phyloP scores from a whole-genome alignment of 179 eudicot genomes.

The Silene noctiflora region DNA sequence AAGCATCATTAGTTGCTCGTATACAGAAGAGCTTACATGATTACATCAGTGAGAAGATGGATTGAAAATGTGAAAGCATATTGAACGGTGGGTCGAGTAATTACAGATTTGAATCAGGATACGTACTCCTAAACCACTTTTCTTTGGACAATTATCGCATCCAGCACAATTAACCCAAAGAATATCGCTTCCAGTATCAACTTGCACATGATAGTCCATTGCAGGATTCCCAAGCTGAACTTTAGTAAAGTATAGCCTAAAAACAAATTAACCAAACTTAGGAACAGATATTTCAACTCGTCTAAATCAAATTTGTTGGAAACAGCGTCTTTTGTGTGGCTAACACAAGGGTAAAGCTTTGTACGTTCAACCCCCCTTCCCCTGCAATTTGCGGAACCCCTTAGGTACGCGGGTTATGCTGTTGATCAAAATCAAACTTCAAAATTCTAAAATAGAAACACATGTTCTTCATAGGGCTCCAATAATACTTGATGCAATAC shows the following conservation, averaged over 20 bases:
- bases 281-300: background rate
- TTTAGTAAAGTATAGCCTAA: constrained; percentile 78
- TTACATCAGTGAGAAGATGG: background rate
- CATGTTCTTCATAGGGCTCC: too few relatives aligned
- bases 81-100: constrained; percentile 23
- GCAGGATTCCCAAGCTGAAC: constrained; percentile 77
- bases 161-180: constrained; percentile 89
- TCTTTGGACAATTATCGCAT: constrained; percentile 67
- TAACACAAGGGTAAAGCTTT: too few relatives aligned
- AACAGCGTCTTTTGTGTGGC: too few relatives aligned
- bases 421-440: too few relatives aligned
- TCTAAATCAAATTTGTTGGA: background rate
- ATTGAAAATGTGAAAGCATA: background rate
- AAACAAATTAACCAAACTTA: constrained; percentile 10
- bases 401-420: too few relatives aligned
- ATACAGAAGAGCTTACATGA: background rate
- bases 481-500: too few relatives aligned
- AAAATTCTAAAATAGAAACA: too few relatives aligned
- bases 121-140: constrained; percentile 70
- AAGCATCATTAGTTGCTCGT: constrained; percentile 10
- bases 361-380: too few relatives aligned
- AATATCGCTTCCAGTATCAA: constrained; percentile 95
- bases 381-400: too few relatives aligned
- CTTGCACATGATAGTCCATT: constrained; percentile 67
- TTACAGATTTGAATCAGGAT: constrained; percentile 28